Conservation (phyloP, 1,139 yeast genomes). For the Suhomyces bokatorum region DNA sequence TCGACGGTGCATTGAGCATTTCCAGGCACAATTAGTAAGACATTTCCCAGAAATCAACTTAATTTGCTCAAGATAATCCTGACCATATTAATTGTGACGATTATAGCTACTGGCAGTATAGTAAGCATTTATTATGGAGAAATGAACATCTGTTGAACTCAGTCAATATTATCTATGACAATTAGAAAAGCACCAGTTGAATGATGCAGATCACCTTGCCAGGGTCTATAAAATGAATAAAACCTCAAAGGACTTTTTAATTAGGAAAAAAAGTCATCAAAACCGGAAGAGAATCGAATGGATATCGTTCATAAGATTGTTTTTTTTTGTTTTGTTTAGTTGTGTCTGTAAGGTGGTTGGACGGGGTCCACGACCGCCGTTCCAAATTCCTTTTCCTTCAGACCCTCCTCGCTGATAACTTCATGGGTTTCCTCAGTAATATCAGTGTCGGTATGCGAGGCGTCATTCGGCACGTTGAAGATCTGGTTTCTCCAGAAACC, state of each 20-base stretch:
- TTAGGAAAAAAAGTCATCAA: conserved; percentile 10
- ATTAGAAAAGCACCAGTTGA: not conserved
- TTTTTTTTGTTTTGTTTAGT: not conserved
- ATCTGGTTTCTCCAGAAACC: conserved; percentile 77
- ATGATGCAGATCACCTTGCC: not conserved
- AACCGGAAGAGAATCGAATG: conserved; percentile 12
- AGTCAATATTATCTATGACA: conserved; percentile 2
- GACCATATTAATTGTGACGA: no score
- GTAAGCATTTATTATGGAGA: conserved; percentile 4
- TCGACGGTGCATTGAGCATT: no score
- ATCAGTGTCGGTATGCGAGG: conserved; percentile 2
- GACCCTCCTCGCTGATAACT: not conserved
- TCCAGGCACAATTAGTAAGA: no score
- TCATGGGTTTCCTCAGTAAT: conserved; percentile 1
- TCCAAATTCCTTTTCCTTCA: not conserved
- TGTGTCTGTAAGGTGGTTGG: not conserved
- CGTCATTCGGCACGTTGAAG: conserved; percentile 35
- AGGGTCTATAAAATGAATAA: conserved; percentile 7
- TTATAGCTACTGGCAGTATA: no score
- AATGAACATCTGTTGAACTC: conserved; percentile 12
- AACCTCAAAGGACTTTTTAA: conserved; percentile 10
- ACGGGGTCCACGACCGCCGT: no score
- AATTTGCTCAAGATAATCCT: no score
- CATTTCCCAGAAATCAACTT: no score
- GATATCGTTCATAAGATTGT: not conserved